Evolutionary conservation across 192 early-diverging fungal genomes (phyloP).

Genomic region (Gaertneriomyces sp.): DNA sequence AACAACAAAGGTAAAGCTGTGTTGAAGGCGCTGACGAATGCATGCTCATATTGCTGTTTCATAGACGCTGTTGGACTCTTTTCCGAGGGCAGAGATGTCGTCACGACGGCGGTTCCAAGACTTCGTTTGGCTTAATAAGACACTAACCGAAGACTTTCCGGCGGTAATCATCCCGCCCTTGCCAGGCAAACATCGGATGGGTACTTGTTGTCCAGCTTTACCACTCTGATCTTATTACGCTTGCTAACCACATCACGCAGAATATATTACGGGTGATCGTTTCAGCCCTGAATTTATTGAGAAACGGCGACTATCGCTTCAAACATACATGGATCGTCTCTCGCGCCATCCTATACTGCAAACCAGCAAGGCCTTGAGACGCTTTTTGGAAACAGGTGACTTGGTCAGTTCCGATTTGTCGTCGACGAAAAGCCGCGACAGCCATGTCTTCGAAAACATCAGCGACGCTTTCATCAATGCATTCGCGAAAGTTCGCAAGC

Average conservation of each 20-base stretch:
- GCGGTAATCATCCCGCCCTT: conserved; percentile 83
- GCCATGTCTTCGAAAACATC: conserved; percentile 72
- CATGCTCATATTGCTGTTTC: neutral
- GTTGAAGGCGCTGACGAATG: neutral
- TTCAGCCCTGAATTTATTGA: conserved; percentile 91
- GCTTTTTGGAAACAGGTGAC: conserved; percentile 83
- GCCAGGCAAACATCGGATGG: conserved; percentile 87
- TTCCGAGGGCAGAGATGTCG: conserved; percentile 48
- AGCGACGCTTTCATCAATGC: conserved; percentile 84
- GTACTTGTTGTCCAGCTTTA: conserved; percentile 37
- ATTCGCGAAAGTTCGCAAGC: conserved; percentile 85
- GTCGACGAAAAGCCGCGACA: conserved; percentile 19
- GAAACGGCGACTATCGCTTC: conserved; percentile 68
- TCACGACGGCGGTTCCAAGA: conserved; percentile 91
- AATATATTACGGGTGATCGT: conserved; percentile 92
- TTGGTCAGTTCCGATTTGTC: conserved; percentile 19
- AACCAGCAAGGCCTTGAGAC: conserved; percentile 59
- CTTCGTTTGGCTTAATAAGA: conserved; percentile 84
- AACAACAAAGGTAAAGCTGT: conserved; percentile 61
- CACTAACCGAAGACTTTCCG: conserved; percentile 69
- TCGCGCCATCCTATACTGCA: conserved; percentile 78
- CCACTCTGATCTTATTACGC: neutral
- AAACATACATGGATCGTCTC: conserved; percentile 81
- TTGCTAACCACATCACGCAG: conserved; percentile 32
- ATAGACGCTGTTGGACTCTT: conserved; percentile 62